Evolutionary conservation across 257 asterid species (phyloP), one percentile per base, ranked within the genome.

Genomic region (Pogostemon cablin): DNA sequence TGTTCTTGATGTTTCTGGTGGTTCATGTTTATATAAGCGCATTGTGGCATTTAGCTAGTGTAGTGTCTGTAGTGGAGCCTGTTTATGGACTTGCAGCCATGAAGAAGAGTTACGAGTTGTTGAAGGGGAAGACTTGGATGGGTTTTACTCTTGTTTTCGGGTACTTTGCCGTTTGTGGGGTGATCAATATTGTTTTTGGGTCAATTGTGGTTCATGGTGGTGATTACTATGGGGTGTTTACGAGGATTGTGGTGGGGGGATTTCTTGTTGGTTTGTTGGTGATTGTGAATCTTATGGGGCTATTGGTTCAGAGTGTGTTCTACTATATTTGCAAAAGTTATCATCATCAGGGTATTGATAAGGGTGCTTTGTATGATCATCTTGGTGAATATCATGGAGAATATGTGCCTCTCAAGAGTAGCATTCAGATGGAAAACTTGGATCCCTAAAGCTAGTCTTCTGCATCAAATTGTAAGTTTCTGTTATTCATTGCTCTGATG

Each of bases 381-480:
- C 93, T 93, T 15, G 98, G 98, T 41, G 97, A 96, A 54, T 93
- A 92, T 78, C 98, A 88, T 50, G 98, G 98, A 70, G 98, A 92
- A 61, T 92, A 90, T 68, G 98, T 92, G 84, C 98, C 97, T 67
- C 88, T 93, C 53, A 89, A 93, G 83, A 91, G 98, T 84, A 89
- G 95, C 86, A 79, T 90, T 76, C 98, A 93, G 87, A 86, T 90
- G 97, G 98, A 93, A 74, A 84, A 82, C 79, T 63, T 93, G 82
- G 98, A 93, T 59, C 91, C 65, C 11, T 88, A 84, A 86, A 71
- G 71, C 65, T 6, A 20, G 74, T 68, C 44, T 40, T 67, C 67
- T 56, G 4, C 50, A 35, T 20, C 67, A 59, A 46, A 65, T 68
- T 64, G 69, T 72, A 68, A 40, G 62, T 67, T 74, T 63, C 43